phyloP scores from a whole-genome alignment of 352 stramenopile genomes.

The Chrysophaeum taylorii region DNA sequence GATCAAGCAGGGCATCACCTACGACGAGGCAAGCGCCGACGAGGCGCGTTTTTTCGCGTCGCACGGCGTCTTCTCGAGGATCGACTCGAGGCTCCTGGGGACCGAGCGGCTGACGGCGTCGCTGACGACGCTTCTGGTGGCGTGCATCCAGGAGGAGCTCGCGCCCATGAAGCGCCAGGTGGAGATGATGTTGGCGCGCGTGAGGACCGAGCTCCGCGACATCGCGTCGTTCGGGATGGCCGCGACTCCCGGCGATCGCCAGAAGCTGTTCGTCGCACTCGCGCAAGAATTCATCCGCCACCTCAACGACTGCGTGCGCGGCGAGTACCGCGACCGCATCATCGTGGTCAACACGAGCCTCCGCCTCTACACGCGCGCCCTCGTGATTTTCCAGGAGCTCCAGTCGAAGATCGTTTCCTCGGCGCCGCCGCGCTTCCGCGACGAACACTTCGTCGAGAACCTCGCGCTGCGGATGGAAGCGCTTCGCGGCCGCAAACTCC shows the following conservation, averaged over 20 bases:
- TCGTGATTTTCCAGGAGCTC: slow-evolving; percentile 24
- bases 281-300: slow-evolving; percentile 33
- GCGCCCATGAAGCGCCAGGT: slow-evolving; percentile 33
- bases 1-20: slow-evolving; percentile 37
- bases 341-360: slow-evolving; percentile 31
- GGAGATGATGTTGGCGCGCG: slow-evolving; percentile 4
- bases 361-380: slow-evolving; percentile 30
- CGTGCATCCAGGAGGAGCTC: slow-evolving; percentile 33
- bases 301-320: slow-evolving; percentile 28
- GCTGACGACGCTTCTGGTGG: slow-evolving; percentile 33
- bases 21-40: slow-evolving; percentile 30
- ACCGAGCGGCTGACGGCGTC: slow-evolving; percentile 24
- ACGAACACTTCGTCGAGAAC: slow-evolving; percentile 28
- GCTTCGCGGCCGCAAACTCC: slow-evolving; percentile 37
- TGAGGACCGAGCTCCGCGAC: slow-evolving; percentile 25
- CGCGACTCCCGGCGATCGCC: slow-evolving; percentile 21
- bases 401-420: slow-evolving; percentile 5
- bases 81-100: slow-evolving; percentile 23
- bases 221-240: slow-evolving; percentile 25
- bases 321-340: slow-evolving; percentile 33
- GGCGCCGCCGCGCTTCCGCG: slow-evolving; percentile 29
- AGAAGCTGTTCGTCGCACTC: slow-evolving; percentile 35
- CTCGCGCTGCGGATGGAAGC: slow-evolving; percentile 34
- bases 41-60: slow-evolving; percentile 38
- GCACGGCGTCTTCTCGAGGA: slow-evolving; percentile 11